These are phyloP conservation scores for Exophiala sideris DNA, from an alignment of 2,329 filamentous ascomycete genomes.

Conservation along the genomic window DNA sequence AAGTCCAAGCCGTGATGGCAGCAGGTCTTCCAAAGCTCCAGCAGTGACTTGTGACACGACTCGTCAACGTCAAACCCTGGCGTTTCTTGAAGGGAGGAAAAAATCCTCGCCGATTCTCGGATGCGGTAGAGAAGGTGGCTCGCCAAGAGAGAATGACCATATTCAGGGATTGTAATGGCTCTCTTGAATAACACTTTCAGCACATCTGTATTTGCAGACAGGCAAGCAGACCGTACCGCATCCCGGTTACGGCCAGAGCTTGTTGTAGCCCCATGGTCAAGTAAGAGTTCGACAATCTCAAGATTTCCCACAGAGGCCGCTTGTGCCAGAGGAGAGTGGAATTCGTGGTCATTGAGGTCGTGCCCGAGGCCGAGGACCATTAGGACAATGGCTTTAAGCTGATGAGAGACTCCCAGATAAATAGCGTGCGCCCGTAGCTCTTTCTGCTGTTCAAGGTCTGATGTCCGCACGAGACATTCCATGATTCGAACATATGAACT, in stretches of 20 bases:
- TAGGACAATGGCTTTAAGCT: neutral
- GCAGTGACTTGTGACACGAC: neutral
- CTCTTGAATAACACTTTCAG: neutral
- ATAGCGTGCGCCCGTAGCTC: neutral
- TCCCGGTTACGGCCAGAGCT: neutral
- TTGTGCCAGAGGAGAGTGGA: neutral
- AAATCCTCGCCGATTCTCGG: no score
- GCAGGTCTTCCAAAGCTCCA: neutral
- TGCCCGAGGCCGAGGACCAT: conserved; percentile 3
- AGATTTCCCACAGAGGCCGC: neutral
- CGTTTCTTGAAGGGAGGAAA: no score
- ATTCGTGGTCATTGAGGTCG: neutral
- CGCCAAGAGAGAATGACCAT: neutral
- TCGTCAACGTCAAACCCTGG: neutral
- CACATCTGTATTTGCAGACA: neutral
- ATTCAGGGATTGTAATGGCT: conserved; percentile 1
- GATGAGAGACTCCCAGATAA: neutral
- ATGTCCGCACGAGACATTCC: no score
- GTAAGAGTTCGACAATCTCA: neutral
- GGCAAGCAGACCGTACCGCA: conserved; percentile 1
- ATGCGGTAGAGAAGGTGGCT: neutral
- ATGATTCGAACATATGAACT: neutral
- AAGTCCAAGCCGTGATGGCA: conserved; percentile 2
- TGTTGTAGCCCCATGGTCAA: conserved; percentile 4
- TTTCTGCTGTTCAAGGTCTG: neutral